Percentiles rank a stretch among this genome's conserved stretches.
These are phyloP conservation scores for Tetraselmis striata DNA, from an alignment of 139 green algal genomes.

Conservation along the genomic window DNA sequence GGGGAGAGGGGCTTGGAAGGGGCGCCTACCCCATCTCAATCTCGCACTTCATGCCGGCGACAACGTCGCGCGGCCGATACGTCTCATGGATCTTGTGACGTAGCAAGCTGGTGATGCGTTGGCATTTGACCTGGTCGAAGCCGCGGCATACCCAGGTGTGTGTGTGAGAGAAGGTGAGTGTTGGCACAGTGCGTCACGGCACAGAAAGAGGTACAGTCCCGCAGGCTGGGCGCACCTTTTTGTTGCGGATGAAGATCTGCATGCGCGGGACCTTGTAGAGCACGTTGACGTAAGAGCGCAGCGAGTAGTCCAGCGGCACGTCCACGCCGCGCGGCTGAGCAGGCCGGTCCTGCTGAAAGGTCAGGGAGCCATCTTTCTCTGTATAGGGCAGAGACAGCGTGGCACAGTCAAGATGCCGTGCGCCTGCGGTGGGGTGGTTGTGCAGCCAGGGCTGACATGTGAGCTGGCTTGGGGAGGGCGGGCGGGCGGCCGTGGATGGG, in stretches of 20 bases:
- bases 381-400: too few species aligned
- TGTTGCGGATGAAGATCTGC: slow-evolving; percentile 20
- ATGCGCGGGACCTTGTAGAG: slow-evolving; percentile 34
- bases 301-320: slow-evolving; percentile 21
- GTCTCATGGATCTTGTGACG: slow-evolving; percentile 4
- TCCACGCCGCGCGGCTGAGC: slow-evolving; percentile 6
- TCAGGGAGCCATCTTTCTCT: background rate
- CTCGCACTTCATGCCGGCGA: slow-evolving; percentile 21
- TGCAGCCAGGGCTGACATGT: too few species aligned
- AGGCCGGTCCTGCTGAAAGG: slow-evolving; percentile 9
- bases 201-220: background rate
- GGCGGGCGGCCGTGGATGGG: too few species aligned
- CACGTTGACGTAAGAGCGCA: slow-evolving; percentile 36
- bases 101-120: slow-evolving; percentile 6
- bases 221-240: background rate
- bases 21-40: slow-evolving; percentile 28
- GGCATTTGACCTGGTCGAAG: slow-evolving; percentile 19
- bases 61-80: slow-evolving; percentile 10
- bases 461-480: too few species aligned
- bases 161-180: too few species aligned
- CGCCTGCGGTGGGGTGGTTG: too few species aligned
- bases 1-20: too few species aligned
- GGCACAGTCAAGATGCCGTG: too few species aligned
- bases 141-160: too few species aligned
- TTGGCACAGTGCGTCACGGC: too few species aligned